Percentiles rank a stretch among this genome's conserved stretches.
Conservation (phyloP, 495 filamentous ascomycete genomes). For the Tuber calosporum region DNA sequence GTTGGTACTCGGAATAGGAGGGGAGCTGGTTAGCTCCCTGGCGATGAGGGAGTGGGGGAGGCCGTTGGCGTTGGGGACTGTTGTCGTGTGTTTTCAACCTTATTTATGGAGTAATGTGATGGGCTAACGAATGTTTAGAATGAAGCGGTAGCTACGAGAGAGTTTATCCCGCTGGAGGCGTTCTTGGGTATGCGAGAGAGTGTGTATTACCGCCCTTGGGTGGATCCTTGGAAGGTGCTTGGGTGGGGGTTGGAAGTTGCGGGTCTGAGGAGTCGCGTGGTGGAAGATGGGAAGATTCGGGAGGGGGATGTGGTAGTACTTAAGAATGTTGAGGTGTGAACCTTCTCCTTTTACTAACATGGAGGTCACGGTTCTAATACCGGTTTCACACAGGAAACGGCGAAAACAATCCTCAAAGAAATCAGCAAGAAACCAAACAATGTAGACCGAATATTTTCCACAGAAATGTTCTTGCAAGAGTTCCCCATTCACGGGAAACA, state of each 20-base stretch:
- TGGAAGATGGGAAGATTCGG: constrained; percentile 16
- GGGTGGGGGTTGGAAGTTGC: constrained; percentile 68
- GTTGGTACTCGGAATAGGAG: constrained; percentile 60
- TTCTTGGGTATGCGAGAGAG: constrained; percentile 56
- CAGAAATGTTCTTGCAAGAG: constrained; percentile 54
- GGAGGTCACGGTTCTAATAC: constrained; percentile 9
- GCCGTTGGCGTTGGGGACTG: constrained; percentile 72
- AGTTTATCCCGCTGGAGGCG: constrained; percentile 60
- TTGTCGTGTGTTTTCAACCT: constrained; percentile 62
- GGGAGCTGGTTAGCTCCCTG: constrained; percentile 61
- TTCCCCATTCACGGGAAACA: constrained; percentile 52
- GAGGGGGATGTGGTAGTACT: constrained; percentile 47
- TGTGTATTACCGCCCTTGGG: constrained; percentile 53
- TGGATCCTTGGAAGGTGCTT: constrained; percentile 56
- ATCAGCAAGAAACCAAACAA: constrained; percentile 47
- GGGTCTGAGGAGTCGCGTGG: constrained; percentile 52
- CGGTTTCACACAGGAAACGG: constrained; percentile 42
- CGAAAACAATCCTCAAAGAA: constrained; percentile 47
- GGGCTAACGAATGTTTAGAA: constrained; percentile 68
- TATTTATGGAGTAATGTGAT: constrained; percentile 72
- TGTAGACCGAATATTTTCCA: constrained; percentile 59
- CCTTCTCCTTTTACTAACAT: not conserved
- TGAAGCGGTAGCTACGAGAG: constrained; percentile 61
- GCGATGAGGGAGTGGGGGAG: constrained; percentile 72
- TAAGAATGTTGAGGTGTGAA: constrained; percentile 50